phyloP scores from a whole-genome alignment of 345 rosid genomes.

The Sisymbrium irio region DNA sequence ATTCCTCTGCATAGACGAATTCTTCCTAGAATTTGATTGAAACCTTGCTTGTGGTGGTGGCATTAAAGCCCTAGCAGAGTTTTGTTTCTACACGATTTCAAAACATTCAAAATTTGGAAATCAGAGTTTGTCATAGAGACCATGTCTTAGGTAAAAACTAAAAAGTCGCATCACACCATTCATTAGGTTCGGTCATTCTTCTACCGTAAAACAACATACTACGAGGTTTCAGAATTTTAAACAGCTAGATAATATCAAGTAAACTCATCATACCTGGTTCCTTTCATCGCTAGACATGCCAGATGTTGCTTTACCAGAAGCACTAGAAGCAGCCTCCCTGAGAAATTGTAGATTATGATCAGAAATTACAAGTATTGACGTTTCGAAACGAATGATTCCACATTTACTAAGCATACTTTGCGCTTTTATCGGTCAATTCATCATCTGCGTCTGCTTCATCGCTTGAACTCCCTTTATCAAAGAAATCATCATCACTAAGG shows the following conservation, averaged over 20 bases:
- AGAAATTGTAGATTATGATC: slow-evolving; percentile 1
- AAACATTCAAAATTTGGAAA: background rate
- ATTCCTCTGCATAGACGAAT: slow-evolving; percentile 43
- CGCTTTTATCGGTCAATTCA: slow-evolving; percentile 95
- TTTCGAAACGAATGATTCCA: slow-evolving; percentile 1
- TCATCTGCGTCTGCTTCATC: slow-evolving; percentile 99
- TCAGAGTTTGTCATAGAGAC: background rate
- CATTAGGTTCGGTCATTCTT: background rate
- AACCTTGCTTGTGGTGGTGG: slow-evolving; percentile 90
- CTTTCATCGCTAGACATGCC: slow-evolving; percentile 97
- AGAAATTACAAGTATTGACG: background rate
- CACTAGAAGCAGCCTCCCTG: slow-evolving; percentile 97
- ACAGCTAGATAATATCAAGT: background rate
- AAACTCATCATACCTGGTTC: slow-evolving; percentile 63
- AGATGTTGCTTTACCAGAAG: slow-evolving; percentile 87
- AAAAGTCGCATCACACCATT: background rate
- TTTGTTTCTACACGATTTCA: slow-evolving; percentile 46
- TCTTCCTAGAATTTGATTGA: slow-evolving; percentile 63
- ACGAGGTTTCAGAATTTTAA: background rate
- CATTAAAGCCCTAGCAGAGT: slow-evolving; percentile 84
- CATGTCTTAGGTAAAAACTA: background rate
- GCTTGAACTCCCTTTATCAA: slow-evolving; percentile 83
- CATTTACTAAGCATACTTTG: slow-evolving; percentile 50
- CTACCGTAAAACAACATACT: background rate
- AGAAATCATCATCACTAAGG: slow-evolving; percentile 95